Evolutionary conservation across 2,329 filamentous ascomycete species (phyloP).

Genomic region (Sphaerulina vaccinii): DNA sequence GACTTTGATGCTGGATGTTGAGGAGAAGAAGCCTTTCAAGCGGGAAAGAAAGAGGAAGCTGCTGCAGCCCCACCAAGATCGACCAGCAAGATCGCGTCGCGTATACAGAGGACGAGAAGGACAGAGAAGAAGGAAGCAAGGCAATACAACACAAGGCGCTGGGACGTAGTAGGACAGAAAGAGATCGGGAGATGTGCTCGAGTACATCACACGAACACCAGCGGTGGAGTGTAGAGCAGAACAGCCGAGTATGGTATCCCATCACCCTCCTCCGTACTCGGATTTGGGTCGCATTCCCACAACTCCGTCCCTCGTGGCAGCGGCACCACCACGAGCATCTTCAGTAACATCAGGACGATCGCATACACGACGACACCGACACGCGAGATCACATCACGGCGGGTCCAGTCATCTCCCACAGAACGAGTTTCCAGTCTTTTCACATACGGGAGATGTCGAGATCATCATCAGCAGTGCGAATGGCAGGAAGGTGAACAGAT

Average conservation of each 20-base stretch:
- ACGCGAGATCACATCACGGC: slow-evolving; percentile 78
- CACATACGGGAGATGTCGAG: slow-evolving; percentile 88
- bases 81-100: neutral
- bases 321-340: slow-evolving; percentile 11
- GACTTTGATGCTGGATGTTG: neutral
- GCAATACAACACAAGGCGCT: neutral
- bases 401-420: slow-evolving; percentile 64
- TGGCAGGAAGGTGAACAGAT: slow-evolving; percentile 72
- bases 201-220: neutral
- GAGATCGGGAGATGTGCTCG: neutral
- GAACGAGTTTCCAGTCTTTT: slow-evolving; percentile 92
- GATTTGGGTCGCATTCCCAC: slow-evolving; percentile 22
- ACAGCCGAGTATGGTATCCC: slow-evolving; percentile 27
- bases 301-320: slow-evolving; percentile 2
- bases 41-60: neutral
- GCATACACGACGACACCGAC: slow-evolving; percentile 63
- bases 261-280: slow-evolving; percentile 28
- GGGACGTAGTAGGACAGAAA: neutral
- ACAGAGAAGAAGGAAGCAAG: too few species aligned
- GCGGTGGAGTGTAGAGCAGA: slow-evolving; percentile 1
- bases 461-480: slow-evolving; percentile 66
- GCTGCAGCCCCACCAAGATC: neutral
- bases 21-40: neutral
- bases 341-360: slow-evolving; percentile 65
- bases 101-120: neutral